Evolutionary conservation across 2,329 filamentous ascomycete genomes (phyloP), one percentile per base, ranked within the genome.

Genomic region (Botrytis sinoallii): DNA sequence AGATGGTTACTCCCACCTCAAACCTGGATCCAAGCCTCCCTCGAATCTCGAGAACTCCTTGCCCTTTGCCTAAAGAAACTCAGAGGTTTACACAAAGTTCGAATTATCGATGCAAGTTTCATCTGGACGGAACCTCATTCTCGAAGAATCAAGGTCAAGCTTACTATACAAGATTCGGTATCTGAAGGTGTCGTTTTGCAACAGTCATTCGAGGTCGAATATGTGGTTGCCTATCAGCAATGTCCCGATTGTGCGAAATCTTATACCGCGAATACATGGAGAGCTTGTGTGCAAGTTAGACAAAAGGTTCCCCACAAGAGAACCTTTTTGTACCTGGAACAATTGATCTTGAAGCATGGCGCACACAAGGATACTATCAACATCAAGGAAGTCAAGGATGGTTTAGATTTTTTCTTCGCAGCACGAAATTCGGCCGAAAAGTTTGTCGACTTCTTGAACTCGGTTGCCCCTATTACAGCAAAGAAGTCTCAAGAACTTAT

Each of bases 111-210:
- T 82, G 96, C 96, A 65, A 93, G 90, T 79, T 99, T 98, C 82
- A 93, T 98, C 81, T 99, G 96, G 96, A 99, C 96, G 1, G 96
- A 99, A 83, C 95, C 96, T 18, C 96, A 99, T 85, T 98, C 95
- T 79, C 88, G 94, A 81, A 88, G 96, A 82, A 88, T 98, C 77
- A 97, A 95, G 84, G 91, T 98, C 82, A 98, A 98, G 86, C 91
- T 99, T 83, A 98, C 96, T 0, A 91, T 98, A 66, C 96, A 98
- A 81, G 88, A 90, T 75, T 83, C 86, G 35, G 88, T 91, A 2
- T 87, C 87, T 70, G 88, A 90, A 72, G 89, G 89, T 40, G 86
- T 90, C 64, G 82, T 91, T 73, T 85, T 99, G 79, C 96, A 99
- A 84, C 96, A 99, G 84, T 92, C 90, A 69, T 98, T 99, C 82